Evolutionary conservation across 345 rosid genomes (phyloP).

Genomic region (Physaria fendleri): DNA sequence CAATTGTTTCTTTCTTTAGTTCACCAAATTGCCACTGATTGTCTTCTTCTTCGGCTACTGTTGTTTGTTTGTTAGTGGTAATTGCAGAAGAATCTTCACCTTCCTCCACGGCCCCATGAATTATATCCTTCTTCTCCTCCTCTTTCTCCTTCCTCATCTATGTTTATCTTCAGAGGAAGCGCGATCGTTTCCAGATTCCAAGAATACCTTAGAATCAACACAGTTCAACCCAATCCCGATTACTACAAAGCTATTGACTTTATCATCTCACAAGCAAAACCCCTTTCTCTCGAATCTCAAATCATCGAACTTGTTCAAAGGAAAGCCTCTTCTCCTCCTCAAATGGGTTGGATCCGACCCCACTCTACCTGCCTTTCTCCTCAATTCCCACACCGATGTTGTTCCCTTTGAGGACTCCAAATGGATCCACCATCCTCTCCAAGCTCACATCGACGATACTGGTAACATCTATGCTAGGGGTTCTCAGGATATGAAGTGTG

Average conservation of each 20-base stretch:
- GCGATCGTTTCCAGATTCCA: slow-evolving; percentile 67
- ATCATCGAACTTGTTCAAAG: slow-evolving; percentile 46
- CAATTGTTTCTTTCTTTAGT: no score
- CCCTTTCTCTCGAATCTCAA: slow-evolving; percentile 54
- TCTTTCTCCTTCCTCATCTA: no score
- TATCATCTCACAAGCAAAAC: slow-evolving; percentile 49
- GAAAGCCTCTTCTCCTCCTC: slow-evolving; percentile 61
- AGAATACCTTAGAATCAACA: slow-evolving; percentile 68
- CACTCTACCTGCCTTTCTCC: slow-evolving; percentile 56
- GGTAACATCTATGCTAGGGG: slow-evolving; percentile 79
- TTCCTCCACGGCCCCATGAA: no score
- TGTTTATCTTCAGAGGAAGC: neutral
- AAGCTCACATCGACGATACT: slow-evolving; percentile 49
- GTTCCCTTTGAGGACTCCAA: slow-evolving; percentile 60
- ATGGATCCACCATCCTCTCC: slow-evolving; percentile 63
- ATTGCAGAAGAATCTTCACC: no score
- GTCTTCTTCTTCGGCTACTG: no score
- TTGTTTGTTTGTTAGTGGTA: no score
- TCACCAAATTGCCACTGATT: no score
- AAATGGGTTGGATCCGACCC: slow-evolving; percentile 62
- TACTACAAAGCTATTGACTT: slow-evolving; percentile 46
- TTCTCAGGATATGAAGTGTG: slow-evolving; percentile 93
- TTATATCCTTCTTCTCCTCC: no score
- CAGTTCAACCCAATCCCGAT: slow-evolving; percentile 68
- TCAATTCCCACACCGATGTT: slow-evolving; percentile 84